A percentile compares a stretch with the other conserved stretches of the same genome.
Conservation (phyloP, 192 early-diverging fungal species). For the Coemansia pectinata region DNA sequence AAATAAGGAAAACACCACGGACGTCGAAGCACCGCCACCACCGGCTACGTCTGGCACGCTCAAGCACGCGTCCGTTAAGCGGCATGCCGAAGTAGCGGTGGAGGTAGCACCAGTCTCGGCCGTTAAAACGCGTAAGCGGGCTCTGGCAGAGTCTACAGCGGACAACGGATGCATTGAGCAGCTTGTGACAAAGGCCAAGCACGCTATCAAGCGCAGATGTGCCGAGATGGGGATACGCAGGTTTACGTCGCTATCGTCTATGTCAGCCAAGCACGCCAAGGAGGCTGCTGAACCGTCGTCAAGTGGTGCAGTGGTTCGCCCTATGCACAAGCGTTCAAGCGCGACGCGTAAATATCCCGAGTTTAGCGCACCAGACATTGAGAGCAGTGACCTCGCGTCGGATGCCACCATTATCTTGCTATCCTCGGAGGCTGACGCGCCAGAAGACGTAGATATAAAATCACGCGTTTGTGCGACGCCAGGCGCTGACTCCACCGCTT, state of each 20-base stretch:
- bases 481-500: background rate
- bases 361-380: constrained; percentile 6
- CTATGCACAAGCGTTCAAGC: constrained; percentile 6
- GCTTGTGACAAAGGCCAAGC: constrained; percentile 39
- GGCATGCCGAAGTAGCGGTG: background rate
- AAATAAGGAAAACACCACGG: constrained; percentile 31
- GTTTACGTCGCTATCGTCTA: constrained; percentile 32
- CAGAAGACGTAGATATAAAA: background rate
- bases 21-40: background rate
- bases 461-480: background rate
- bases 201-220: constrained; percentile 45
- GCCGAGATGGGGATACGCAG: constrained; percentile 48
- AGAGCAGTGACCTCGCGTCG: constrained; percentile 25
- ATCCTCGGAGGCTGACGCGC: constrained; percentile 21
- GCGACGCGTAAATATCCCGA: background rate
- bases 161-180: constrained; percentile 9
- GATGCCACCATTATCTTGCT: constrained; percentile 49
- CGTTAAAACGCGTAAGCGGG: constrained; percentile 24
- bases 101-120: background rate
- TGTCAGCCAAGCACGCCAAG: constrained; percentile 23
- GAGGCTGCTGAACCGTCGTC: background rate
- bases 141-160: constrained; percentile 11
- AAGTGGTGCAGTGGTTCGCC: background rate
- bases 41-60: background rate
- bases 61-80: background rate